phyloP scores from a whole-genome alignment of 2,329 filamentous ascomycete species.

The Pseudofabraea citricarpa region DNA sequence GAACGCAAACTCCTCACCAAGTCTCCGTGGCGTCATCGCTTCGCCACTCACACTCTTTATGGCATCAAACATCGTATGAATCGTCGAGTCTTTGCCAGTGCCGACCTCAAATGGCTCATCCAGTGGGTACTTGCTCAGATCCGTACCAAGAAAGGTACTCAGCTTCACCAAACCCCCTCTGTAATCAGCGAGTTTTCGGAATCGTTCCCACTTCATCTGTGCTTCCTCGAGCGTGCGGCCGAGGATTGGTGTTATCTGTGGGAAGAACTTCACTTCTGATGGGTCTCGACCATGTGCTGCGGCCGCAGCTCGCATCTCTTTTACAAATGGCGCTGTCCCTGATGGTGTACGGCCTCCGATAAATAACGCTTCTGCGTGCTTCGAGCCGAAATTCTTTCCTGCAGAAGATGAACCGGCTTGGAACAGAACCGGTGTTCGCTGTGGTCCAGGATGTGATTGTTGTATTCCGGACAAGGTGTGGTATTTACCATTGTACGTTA shows the following conservation, averaged over 20 bases:
- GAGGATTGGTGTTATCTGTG: constrained; percentile 60
- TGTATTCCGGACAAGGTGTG: background rate
- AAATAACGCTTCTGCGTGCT: constrained; percentile 67
- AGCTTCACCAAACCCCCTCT: background rate
- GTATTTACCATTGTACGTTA: background rate
- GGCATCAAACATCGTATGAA: background rate
- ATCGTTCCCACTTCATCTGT: constrained; percentile 54
- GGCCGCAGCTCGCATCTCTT: constrained; percentile 55
- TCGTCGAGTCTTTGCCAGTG: background rate
- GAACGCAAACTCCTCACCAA: background rate
- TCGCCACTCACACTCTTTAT: background rate
- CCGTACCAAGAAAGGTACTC: constrained; percentile 13
- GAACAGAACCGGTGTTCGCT: constrained; percentile 31
- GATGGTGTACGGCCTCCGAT: constrained; percentile 50
- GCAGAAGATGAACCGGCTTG: constrained; percentile 65
- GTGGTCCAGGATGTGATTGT: constrained; percentile 10
- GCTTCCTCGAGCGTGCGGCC: constrained; percentile 63
- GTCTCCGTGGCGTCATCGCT: background rate
- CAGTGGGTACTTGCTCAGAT: constrained; percentile 16
- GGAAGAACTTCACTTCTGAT: constrained; percentile 58
- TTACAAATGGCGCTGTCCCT: constrained; percentile 49
- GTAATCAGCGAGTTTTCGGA: constrained; percentile 34
- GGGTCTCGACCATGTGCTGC: constrained; percentile 50
- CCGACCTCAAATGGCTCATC: constrained; percentile 17
- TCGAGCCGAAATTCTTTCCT: constrained; percentile 61